Evolutionary conservation across 1,284 basidiomycete genomes (phyloP), one percentile per base, ranked within the genome.

Genomic region (Ustanciosporium gigantosporum): DNA sequence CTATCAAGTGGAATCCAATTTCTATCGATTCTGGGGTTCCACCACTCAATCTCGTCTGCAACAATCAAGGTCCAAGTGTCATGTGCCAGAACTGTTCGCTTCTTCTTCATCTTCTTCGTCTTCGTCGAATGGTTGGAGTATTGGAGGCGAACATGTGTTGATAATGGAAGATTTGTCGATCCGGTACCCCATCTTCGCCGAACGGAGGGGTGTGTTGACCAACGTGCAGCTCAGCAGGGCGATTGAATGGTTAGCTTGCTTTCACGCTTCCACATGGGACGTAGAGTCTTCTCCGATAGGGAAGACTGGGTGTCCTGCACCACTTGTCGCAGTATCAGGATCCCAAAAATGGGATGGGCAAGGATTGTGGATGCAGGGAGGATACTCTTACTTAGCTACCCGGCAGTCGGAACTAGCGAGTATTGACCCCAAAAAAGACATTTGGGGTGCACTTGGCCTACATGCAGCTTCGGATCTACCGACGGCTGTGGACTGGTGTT

Each of bases 1-100:
- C 8, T 70, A 67, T 19, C 34, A 20, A 9, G 50, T 70, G 3
- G 67, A 70, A 25, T 43, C 48, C 19, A 67, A 70, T 36, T 70
- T 64, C 31, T 70, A 70, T 21, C 46, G 43, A 14, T 15, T 41
- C 19, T 56, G 41, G 27, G 34, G 40, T 9, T 9, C 20, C 5
- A 25, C 0, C 4, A 15, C 48, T 2, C 13, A n/a, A n/a, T n/a
- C n/a, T n/a, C 34, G 5, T 20, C 22, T 2, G 20, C 20, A 21
- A 22, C 8, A 9, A 9, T 16, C 2, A 20, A 36, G 40, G 4
- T 47, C 36, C 19, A n/a, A n/a, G n/a, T n/a, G n/a, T n/a, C n/a
- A 36, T 19, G 36, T 66, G 3, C 52, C 56, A 3, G 11, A 14
- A 8, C 38, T 59, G 5, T 23, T 47, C 17, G 43, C 47, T 23